Conservation (phyloP, 495 filamentous ascomycete species). For the Sporormia fimetaria region DNA sequence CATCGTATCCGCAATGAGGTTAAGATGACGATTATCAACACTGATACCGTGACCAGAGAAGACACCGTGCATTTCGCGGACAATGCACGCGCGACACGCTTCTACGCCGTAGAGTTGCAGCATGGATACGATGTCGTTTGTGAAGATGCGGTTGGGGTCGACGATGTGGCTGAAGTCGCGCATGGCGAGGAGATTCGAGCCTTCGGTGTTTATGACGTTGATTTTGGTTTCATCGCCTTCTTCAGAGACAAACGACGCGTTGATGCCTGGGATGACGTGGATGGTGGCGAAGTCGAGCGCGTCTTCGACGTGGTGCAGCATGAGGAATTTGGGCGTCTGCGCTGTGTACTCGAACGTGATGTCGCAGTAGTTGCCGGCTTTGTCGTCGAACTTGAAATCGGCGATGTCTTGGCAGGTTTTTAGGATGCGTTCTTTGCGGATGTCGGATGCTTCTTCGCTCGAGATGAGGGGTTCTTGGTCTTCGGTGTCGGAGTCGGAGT, state of each 20-base stretch:
- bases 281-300: slow-evolving; percentile 67
- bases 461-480: slow-evolving; percentile 31
- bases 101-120: slow-evolving; percentile 84
- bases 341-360: slow-evolving; percentile 77
- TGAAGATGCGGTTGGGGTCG: slow-evolving; percentile 75
- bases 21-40: slow-evolving; percentile 86
- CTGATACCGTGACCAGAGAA: slow-evolving; percentile 88
- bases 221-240: slow-evolving; percentile 44
- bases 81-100: slow-evolving; percentile 73
- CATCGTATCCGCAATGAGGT: slow-evolving; percentile 95
- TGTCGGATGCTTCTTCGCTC: slow-evolving; percentile 9
- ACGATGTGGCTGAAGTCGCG: slow-evolving; percentile 76
- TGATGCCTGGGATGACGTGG: slow-evolving; percentile 69
- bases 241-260: slow-evolving; percentile 55
- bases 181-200: slow-evolving; percentile 83
- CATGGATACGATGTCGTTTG: slow-evolving; percentile 84
- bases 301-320: slow-evolving; percentile 77
- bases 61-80: slow-evolving; percentile 74
- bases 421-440: slow-evolving; percentile 56
- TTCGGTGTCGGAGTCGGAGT: slow-evolving; percentile 22
- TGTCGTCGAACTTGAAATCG: slow-evolving; percentile 69
- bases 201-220: slow-evolving; percentile 59
- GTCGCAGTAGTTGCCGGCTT: slow-evolving; percentile 59
- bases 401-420: slow-evolving; percentile 48
- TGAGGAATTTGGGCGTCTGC: slow-evolving; percentile 76